Evolutionary conservation across 352 stramenopile species (phyloP), one percentile per base, ranked within the genome.

Genomic region (Phytophthora citrophthora): DNA sequence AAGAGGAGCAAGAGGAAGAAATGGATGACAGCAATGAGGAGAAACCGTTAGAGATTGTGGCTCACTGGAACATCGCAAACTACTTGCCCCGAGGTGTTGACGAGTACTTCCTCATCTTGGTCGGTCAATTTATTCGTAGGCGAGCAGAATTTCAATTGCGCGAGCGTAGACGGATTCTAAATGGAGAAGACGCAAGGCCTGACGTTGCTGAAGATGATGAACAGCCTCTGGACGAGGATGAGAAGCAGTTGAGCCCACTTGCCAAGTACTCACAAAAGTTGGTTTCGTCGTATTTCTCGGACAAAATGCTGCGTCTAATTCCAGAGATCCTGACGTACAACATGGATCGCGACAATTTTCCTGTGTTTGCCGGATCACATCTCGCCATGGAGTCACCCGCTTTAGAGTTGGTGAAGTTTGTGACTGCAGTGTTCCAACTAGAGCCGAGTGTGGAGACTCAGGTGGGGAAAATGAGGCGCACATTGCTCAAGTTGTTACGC

Each of bases 351-450:
- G 70, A 81, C 26, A 90, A 78, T 49, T 97, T 97, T 58, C 91
- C 91, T 1, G 74, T 89, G 31, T 83, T 95, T 36, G 85, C 91
- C 8, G 95, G 91, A 10, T 96, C 84, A 20, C 80, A 98, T 67
- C 72, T 97, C 15, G 44, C 24, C 4, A 51, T 96, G 45, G 88
- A 86, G 24, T 94, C 94, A 55, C 91, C 97, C 12, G 83, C 97
- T 15, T 79, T 99, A n/a, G 96, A 99, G 72, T 96, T 99, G 46
- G 95, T 99, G 31, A 99, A 99, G 74, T 97, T 91, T 55, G 81
- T 99, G 18, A 93, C 89, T 59, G 79, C 89, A 15, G 86, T 99
- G 11, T 86, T 99, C 40, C 61, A 90, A 38, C 74, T 99, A 12
- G 98, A 99, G 69, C 64, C 85, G 7, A 91, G 89, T 36, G 83